A percentile compares a stretch with the other conserved stretches of the same genome.
phyloP scores from a whole-genome alignment of 1,284 basidiomycete genomes.

The Anthracocystis setariae region DNA sequence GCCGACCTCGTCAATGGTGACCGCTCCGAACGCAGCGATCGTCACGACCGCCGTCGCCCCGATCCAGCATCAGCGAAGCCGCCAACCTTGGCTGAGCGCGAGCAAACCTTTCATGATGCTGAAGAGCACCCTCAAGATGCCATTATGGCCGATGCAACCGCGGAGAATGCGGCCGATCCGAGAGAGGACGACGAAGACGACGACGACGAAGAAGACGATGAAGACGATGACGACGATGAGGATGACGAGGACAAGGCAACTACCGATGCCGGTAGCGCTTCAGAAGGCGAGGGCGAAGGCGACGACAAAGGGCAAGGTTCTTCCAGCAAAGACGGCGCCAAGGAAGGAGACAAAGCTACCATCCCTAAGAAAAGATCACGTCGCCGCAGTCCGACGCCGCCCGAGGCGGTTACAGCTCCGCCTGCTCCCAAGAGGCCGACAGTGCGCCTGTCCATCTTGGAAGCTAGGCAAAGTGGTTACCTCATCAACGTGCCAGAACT shows the following conservation, averaged over 20 bases:
- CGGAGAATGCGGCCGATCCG: constrained; percentile 2
- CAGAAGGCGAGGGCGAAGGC: constrained; percentile 50
- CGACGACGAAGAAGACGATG: constrained; percentile 27
- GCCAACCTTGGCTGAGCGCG: constrained; percentile 6
- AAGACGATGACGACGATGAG: constrained; percentile 42
- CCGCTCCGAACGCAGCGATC: constrained; percentile 1
- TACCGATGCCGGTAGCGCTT: constrained; percentile 48
- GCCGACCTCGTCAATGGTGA: constrained; percentile 9
- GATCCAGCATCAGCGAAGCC: constrained; percentile 13
- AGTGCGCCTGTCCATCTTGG: constrained; percentile 34
- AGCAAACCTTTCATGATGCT: constrained; percentile 25
- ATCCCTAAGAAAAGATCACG: constrained; percentile 34
- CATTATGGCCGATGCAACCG: constrained; percentile 20
- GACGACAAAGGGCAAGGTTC: constrained; percentile 40
- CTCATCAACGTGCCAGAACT: constrained; percentile 59
- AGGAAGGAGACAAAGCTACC: constrained; percentile 26
- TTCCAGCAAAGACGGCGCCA: constrained; percentile 37
- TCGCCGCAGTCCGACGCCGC: constrained; percentile 33
- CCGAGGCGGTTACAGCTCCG: constrained; percentile 21
- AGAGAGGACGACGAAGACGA: constrained; percentile 15
- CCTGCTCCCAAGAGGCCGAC: constrained; percentile 39
- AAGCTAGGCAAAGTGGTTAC: constrained; percentile 51
- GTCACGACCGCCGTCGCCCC: constrained; percentile 17
- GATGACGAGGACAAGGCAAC: constrained; percentile 50
- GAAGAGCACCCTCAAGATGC: constrained; percentile 26